Evolutionary conservation across 1,139 yeast species (phyloP).

Genomic region (Nematodospora anomalae): DNA sequence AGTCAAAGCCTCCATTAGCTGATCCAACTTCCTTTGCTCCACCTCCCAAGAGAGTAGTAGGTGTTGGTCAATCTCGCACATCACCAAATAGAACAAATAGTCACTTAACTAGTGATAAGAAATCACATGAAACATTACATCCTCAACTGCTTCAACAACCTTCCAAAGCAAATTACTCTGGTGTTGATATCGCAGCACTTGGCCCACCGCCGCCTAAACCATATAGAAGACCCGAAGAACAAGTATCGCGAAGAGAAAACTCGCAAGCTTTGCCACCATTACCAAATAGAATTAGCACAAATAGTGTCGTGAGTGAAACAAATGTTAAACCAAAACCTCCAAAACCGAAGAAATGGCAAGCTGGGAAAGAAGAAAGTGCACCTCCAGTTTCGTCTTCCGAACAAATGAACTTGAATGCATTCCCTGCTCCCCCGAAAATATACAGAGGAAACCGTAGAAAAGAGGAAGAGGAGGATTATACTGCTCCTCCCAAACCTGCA

Average conservation of each 20-base stretch:
- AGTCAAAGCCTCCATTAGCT: conserved; percentile 29
- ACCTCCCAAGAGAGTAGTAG: conserved; percentile 29
- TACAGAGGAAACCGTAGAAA: conserved; percentile 3
- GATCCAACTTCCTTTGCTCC: conserved; percentile 44
- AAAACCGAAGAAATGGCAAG: conserved; percentile 14
- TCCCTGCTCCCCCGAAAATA: conserved; percentile 18
- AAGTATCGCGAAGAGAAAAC: not conserved
- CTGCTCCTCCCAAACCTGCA: conserved; percentile 8
- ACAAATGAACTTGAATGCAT: conserved; percentile 2
- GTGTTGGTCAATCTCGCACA: conserved; percentile 3
- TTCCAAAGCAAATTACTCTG: conserved; percentile 3
- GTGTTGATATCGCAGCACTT: conserved; percentile 6
- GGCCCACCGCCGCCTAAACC: conserved; percentile 20
- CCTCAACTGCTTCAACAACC: conserved; percentile 8
- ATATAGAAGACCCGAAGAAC: conserved; percentile 12
- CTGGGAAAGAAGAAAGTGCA: conserved; percentile 4
- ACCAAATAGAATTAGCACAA: conserved; percentile 3
- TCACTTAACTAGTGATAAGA: conserved; percentile 15
- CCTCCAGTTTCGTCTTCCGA: conserved; percentile 1
- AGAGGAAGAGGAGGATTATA: conserved; percentile 5
- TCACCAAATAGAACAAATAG: conserved; percentile 30
- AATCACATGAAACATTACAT: not conserved
- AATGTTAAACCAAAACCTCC: conserved; percentile 12
- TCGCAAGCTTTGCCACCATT: conserved; percentile 4
- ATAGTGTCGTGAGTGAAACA: not conserved